These are phyloP conservation scores for Globisporangium iwayamae DNA, from an alignment of 352 stramenopile species.

Conservation along the genomic window DNA sequence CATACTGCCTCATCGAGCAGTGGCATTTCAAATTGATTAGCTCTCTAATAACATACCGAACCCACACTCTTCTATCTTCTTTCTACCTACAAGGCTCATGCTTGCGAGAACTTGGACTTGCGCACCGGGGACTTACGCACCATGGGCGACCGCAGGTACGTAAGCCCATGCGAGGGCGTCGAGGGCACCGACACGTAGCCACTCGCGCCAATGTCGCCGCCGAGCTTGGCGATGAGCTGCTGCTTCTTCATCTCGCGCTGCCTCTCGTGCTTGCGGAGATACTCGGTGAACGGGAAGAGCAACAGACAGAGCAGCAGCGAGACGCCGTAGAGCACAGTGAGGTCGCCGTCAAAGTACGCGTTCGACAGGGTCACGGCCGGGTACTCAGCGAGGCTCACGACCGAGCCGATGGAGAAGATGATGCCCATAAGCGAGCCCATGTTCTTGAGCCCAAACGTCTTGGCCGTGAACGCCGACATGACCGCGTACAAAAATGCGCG, in stretches of 20 bases:
- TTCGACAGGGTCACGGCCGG: slow-evolving; percentile 76
- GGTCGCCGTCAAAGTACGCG: slow-evolving; percentile 45
- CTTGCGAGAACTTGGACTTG: slow-evolving; percentile 14
- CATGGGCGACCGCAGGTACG: slow-evolving; percentile 55
- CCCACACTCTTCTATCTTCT: neutral
- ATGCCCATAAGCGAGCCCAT: slow-evolving; percentile 80
- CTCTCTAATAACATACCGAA: slow-evolving; percentile 1
- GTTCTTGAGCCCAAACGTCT: slow-evolving; percentile 85
- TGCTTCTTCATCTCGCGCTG: slow-evolving; percentile 36
- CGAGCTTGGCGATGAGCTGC: slow-evolving; percentile 24
- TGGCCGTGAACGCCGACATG: slow-evolving; percentile 83
- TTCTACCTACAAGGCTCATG: neutral
- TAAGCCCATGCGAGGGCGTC: slow-evolving; percentile 37
- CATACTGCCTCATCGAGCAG: neutral
- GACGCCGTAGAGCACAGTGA: slow-evolving; percentile 45
- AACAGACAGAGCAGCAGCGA: slow-evolving; percentile 49
- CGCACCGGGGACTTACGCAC: slow-evolving; percentile 13
- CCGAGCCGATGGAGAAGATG: slow-evolving; percentile 73
- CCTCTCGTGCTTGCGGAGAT: slow-evolving; percentile 49
- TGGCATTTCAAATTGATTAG: neutral
- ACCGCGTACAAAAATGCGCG: slow-evolving; percentile 85
- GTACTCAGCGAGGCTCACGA: slow-evolving; percentile 78
- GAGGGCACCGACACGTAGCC: neutral
- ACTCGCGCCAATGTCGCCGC: neutral
- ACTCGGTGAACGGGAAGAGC: slow-evolving; percentile 64